Base-by-base conservation (phyloP, 495 filamentous ascomycete species). In the Schizothecium vesticola region DNA sequence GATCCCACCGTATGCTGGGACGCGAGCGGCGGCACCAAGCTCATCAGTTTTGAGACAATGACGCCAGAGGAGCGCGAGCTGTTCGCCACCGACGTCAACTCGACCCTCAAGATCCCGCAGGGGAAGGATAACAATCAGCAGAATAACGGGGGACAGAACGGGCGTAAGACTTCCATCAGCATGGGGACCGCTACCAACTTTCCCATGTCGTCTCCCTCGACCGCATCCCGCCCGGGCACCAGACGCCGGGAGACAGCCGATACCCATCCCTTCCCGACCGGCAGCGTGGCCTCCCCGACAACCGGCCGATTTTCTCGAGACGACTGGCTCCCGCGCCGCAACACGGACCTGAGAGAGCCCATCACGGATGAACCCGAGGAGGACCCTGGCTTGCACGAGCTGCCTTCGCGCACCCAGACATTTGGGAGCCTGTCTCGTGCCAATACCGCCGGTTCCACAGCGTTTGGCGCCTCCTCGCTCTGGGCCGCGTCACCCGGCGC, bases 161-260 rank as follows among this genome's bases (percentile, higher is more conserved):
- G 86, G 63, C 90, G 94, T 63, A 96, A 94, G 78, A 80, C 86
- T 13, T 96, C 92, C 1, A 75, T 96, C 25, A 92, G 91, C 8
- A 86, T 89, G 62, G 81, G 72, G 23, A 74, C 80, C 25, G 69
- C 78, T 62, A 76, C 78, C 67, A 78, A 79, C 25, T 86, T 81
- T 70, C 82, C 82, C 12, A 73, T 84, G 16, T 78, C 82, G 9
- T 89, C 89, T 21, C 92, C 94, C 16, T 89, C 86, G 12, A 82
- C 86, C 33, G 80, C 83, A 24, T 81, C 81, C 55, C 88, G 94
- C 64, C 92, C 93, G 7, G 82, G 86, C 19, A 87, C 85, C 24
- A 86, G 94, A 65, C 90, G 93, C 73, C 89, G 95, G 66, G 93
- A 97, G 78, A 94, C 93, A n/a, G 86, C 86, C 28, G 96, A 98